Conservation (phyloP, 2,329 filamentous ascomycete genomes). For the Stenocarpella maydis region DNA sequence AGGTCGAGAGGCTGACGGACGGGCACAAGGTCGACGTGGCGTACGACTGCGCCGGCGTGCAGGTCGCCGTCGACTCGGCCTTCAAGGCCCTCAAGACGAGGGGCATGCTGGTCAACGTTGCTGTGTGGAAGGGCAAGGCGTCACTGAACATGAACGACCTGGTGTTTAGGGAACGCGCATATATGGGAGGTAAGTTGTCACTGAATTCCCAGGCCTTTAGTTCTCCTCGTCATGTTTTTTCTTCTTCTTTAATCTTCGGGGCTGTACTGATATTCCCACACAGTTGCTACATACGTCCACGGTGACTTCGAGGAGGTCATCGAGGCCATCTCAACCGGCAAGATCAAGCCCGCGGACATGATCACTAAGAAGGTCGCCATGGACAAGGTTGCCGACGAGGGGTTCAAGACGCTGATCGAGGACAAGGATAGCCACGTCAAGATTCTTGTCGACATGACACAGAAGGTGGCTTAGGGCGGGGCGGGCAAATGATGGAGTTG, state of each 20-base stretch:
- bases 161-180: conserved; percentile 32
- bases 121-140: conserved; percentile 40
- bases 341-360: conserved; percentile 58
- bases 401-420: conserved; percentile 59
- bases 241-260: too few species aligned
- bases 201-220: neutral
- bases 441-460: conserved; percentile 54
- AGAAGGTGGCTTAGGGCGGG: conserved; percentile 18
- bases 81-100: conserved; percentile 39
- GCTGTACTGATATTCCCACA: neutral
- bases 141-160: conserved; percentile 34
- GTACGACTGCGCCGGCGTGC: conserved; percentile 41
- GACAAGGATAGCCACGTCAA: conserved; percentile 65
- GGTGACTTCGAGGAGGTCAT: conserved; percentile 41
- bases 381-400: conserved; percentile 58
- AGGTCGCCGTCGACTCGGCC: conserved; percentile 35
- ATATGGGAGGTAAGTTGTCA: conserved; percentile 37
- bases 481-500: neutral
- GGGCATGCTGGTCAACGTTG: conserved; percentile 40
- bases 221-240: too few species aligned
- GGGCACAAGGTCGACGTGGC: conserved; percentile 38
- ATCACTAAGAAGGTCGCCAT: conserved; percentile 61
- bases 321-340: conserved; percentile 37
- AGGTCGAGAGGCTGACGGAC: conserved; percentile 34
- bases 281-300: conserved; percentile 32